phyloP scores from a whole-genome alignment of 1,139 yeast genomes.

The Spencermartinsiella ligniputridi region DNA sequence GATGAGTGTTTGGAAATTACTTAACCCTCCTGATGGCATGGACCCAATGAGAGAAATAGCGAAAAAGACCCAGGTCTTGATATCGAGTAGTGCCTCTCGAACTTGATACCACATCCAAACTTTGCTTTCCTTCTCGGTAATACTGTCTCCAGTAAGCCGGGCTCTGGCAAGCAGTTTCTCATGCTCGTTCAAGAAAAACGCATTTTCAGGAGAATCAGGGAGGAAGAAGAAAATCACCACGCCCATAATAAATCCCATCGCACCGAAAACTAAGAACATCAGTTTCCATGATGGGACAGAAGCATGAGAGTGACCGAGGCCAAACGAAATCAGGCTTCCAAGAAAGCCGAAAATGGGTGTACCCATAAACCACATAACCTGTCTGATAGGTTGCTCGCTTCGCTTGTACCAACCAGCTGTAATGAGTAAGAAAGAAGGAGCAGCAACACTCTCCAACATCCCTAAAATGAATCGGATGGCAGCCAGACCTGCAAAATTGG shows the following conservation, averaged over 20 bases:
- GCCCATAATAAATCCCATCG: conserved; percentile 2
- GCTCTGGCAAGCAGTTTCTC: conserved; percentile 10
- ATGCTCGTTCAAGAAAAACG: conserved; percentile 13
- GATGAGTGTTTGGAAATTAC: conserved; percentile 28
- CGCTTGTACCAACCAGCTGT: conserved; percentile 42
- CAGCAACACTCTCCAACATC: conserved; percentile 23
- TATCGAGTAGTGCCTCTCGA: conserved; percentile 1
- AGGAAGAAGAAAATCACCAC: conserved; percentile 5
- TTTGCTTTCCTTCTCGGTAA: background rate
- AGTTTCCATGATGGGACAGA: conserved; percentile 1
- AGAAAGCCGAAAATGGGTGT: conserved; percentile 36
- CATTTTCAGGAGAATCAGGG: conserved; percentile 5
- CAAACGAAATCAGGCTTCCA: conserved; percentile 10
- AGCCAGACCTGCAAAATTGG: conserved; percentile 13
- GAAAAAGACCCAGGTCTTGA: conserved; percentile 44
- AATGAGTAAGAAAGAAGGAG: conserved; percentile 7
- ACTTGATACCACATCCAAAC: conserved; percentile 4
- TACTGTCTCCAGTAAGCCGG: conserved; percentile 1
- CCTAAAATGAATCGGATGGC: conserved; percentile 9
- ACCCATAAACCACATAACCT: conserved; percentile 19
- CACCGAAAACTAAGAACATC: conserved; percentile 2
- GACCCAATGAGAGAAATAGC: conserved; percentile 39
- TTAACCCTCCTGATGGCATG: conserved; percentile 46
- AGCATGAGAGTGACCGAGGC: conserved; percentile 9
- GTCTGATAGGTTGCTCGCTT: conserved; percentile 47